These are phyloP conservation scores for Ramaria sp. DNA, from an alignment of 768 basidiomycete species.

Conservation along the genomic window DNA sequence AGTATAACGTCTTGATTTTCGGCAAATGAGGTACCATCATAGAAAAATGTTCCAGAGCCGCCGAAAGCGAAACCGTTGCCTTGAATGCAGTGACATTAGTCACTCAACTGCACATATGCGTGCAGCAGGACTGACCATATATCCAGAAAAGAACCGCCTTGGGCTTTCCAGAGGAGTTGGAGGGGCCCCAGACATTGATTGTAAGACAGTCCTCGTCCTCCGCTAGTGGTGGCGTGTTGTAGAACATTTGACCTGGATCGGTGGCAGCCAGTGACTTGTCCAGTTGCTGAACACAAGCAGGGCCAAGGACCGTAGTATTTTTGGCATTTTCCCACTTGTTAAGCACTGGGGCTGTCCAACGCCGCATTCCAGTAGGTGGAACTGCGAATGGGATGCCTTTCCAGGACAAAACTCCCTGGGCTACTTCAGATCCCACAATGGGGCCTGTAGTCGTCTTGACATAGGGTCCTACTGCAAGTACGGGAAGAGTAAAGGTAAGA, in stretches of 20 bases:
- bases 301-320: not conserved
- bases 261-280: constrained; percentile 1
- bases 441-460: constrained; percentile 6
- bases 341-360: constrained; percentile 2
- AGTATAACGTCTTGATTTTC: constrained; percentile 5
- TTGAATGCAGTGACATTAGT: not conserved
- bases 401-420: constrained; percentile 1
- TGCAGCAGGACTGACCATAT: not conserved
- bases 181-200: constrained; percentile 7
- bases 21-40: constrained; percentile 6
- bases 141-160: constrained; percentile 8
- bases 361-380: not conserved
- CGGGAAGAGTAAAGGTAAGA: no score
- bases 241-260: constrained; percentile 2
- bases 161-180: not conserved
- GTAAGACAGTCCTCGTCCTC: constrained; percentile 7
- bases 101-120: not conserved
- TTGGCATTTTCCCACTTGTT: not conserved
- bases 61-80: constrained; percentile 6
- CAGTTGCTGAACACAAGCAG: constrained; percentile 4
- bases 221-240: constrained; percentile 7
- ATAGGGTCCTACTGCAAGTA: not conserved
- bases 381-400: constrained; percentile 8
- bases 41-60: constrained; percentile 6
- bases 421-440: constrained; percentile 1